Base-by-base conservation (phyloP, 495 filamentous ascomycete genomes). In the Chaetomium cochliodes region DNA sequence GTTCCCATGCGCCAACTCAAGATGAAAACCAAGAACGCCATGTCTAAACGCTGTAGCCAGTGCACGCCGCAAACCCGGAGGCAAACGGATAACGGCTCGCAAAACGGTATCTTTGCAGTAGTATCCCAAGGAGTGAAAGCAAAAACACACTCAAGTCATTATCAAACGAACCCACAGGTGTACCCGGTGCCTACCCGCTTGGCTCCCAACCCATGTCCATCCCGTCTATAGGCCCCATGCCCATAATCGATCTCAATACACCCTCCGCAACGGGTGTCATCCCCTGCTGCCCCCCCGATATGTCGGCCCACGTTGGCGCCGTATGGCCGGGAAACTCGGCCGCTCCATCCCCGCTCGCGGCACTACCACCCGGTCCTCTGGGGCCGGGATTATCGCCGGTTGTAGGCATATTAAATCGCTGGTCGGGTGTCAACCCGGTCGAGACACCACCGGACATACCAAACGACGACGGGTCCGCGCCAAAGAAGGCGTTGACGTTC, bases 211-310 rank as follows among this genome's bases (percentile, higher is more conserved):
- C 63, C 62, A 75, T 64, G 39, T 79, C 78, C 71, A 82, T 75
- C 46, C 68, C 71, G 22, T 82, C 80, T 72, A 82, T 79, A 9
- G 74, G 68, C 39, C 66, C 69, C 73, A 81, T 78, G 15, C 75
- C 70, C 70, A 84, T 77, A 16, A 85, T 73, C n/a, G 79, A 75
- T 58, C 78, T 76, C 18, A 84, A 73, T 20, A 85, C 74, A 0
- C 81, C 79, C 26, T 84, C 78, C 5, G 76, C 75, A 2, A 79
- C 76, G 30, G 82, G 81, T 22, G 80, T 82, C 77, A 84, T 79
- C 9, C 74, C 80, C 53, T 47, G 67, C 58, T 78, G 75, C 37
- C 64, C 73, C 37, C 64, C 73, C 1, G 69, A 71, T 28, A 74
- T 67, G 37, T 69, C 64, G 81, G 78, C 83, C 15, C 75, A 75